phyloP scores from a whole-genome alignment of 169 alveolate species.

The Plasmodium gallinaceum region DNA sequence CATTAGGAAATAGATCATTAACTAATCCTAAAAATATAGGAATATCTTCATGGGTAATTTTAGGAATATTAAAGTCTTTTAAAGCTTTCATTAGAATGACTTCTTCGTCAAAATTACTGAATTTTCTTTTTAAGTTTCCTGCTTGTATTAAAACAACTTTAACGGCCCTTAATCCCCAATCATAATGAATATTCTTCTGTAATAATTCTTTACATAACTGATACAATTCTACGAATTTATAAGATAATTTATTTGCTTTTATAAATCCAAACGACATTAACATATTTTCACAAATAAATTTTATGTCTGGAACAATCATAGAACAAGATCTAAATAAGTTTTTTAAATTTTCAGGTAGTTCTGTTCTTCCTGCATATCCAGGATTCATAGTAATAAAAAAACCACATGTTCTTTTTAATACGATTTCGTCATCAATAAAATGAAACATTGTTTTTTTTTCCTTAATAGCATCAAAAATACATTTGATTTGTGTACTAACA shows the following conservation, averaged over 20 bases:
- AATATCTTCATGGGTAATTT: constrained; percentile 92
- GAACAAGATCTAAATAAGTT: constrained; percentile 96
- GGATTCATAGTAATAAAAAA: constrained; percentile 96
- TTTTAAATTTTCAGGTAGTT: constrained; percentile 97
- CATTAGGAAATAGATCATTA: constrained; percentile 95
- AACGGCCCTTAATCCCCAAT: constrained; percentile 98
- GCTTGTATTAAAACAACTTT: constrained; percentile 97
- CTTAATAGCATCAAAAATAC: constrained; percentile 94
- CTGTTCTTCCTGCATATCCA: constrained; percentile 99
- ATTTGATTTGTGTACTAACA: constrained; percentile 96
- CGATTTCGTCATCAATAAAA: constrained; percentile 86
- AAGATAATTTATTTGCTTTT: constrained; percentile 93
- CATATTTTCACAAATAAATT: constrained; percentile 96
- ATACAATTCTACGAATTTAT: constrained; percentile 94
- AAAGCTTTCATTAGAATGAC: constrained; percentile 95
- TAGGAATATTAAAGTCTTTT: constrained; percentile 97
- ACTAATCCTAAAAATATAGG: constrained; percentile 94
- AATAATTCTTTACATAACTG: constrained; percentile 91
- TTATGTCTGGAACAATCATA: constrained; percentile 98
- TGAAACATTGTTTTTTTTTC: constrained; percentile 85
- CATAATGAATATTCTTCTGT: constrained; percentile 96
- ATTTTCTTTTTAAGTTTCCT: constrained; percentile 95
- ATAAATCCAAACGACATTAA: constrained; percentile 98
- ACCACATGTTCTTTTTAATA: constrained; percentile 85
- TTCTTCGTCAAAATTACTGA: constrained; percentile 94